Conservation (phyloP, 2,329 filamentous ascomycete species). For the Xylariomycetidae sp. region DNA sequence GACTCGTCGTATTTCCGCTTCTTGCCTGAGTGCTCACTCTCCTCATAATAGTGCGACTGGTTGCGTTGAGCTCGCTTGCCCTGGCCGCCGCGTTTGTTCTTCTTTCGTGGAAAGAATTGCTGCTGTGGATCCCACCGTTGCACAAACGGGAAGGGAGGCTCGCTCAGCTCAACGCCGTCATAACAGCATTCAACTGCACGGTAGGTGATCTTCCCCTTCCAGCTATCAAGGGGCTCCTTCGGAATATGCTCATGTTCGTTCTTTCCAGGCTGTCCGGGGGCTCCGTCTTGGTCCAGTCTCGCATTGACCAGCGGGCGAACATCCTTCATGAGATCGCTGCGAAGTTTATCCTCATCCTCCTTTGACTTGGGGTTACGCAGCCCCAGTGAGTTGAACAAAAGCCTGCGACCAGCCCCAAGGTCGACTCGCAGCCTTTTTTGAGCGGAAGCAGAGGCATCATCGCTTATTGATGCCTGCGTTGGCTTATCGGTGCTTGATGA, state of each 20-base stretch:
- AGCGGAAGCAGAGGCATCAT: constrained; percentile 12
- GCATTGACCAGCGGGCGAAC: constrained; percentile 35
- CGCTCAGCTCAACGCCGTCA: constrained; percentile 59
- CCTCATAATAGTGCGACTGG: constrained; percentile 35
- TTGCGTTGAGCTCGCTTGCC: constrained; percentile 43
- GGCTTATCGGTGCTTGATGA: too few relatives aligned
- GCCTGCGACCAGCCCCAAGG: constrained; percentile 56
- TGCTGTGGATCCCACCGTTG: constrained; percentile 85
- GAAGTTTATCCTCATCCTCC: constrained; percentile 59
- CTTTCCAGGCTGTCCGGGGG: not conserved
- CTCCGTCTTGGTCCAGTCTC: constrained; percentile 17
- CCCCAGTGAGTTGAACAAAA: constrained; percentile 68
- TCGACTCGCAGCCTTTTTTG: constrained; percentile 32
- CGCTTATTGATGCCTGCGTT: constrained; percentile 3
- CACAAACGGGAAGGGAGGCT: constrained; percentile 83
- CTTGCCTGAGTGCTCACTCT: constrained; percentile 32
- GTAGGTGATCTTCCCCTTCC: constrained; percentile 69
- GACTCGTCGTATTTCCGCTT: constrained; percentile 43
- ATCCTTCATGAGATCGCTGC: constrained; percentile 52
- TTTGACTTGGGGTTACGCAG: constrained; percentile 62
- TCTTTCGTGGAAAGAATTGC: constrained; percentile 39
- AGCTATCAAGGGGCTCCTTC: constrained; percentile 51
- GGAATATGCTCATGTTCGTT: not conserved
- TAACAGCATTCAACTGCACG: constrained; percentile 78
- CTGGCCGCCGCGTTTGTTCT: constrained; percentile 36